Evolutionary conservation across 805 yeast species (phyloP), one percentile per base, ranked within the genome.

Genomic region (Komagataella pastoris): DNA sequence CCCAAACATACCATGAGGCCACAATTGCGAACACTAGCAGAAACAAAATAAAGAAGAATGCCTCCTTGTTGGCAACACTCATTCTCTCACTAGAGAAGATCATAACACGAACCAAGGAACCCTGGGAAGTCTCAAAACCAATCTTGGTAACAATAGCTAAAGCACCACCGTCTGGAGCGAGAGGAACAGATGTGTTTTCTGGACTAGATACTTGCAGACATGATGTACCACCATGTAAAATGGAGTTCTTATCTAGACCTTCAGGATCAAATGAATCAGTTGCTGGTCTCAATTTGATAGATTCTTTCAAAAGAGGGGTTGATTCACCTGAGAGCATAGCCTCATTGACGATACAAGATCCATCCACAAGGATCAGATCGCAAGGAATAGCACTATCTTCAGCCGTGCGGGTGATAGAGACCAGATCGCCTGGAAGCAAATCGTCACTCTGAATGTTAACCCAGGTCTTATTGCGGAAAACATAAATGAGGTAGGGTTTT

Each of bases 241-340:
- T 67, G 6, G 97, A 79, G 67, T 89, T 90, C 67, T 88, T 88
- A 67, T 93, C 99, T 48, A 88, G 63, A 44, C 95, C 90, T 53
- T 88, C 93, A 2, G 84, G 70, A 56, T 86, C 86, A 57, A 89
- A 72, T 6, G 57, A 58, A 52, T 87, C 96, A 17, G 75, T 68
- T 36, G 73, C 69, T 24, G 95, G 95, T 69, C 99, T 86, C 58
- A 87, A 77, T 57, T 80, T 81, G 57, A 90, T 79, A 2, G 96
- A 86, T 68, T 93, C 99, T 64, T 93, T 93, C 63, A 93, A 79
- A 59, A 93, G 73, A 6, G 99, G 99, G 47, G 99, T 93, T 5
- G 97, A 89, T 71, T 93, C 99, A 66, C 99, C 99, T 4, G 97
- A 88, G 52, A 93, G 81, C 99, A 93, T 93, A 21, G 99, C 99